phyloP scores from a whole-genome alignment of 2,329 filamentous ascomycete genomes.

The Aspergillus jensenii region DNA sequence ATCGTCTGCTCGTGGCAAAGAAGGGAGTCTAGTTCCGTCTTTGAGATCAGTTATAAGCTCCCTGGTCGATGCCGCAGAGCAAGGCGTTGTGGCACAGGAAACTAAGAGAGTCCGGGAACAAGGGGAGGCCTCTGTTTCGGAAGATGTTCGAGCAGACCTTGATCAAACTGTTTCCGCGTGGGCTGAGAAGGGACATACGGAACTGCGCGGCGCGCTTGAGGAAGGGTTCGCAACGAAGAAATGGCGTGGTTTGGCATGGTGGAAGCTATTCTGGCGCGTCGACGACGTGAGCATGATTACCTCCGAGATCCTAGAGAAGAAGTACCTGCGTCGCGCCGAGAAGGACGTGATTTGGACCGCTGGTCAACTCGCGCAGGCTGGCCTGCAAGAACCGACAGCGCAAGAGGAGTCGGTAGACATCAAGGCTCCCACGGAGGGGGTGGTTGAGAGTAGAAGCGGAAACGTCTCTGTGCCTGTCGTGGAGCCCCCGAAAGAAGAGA shows the following conservation, averaged over 20 bases:
- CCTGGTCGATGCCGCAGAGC: conserved; percentile 52
- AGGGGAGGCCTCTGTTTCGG: conserved; percentile 37
- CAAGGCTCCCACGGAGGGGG: conserved; percentile 38
- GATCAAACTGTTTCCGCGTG: conserved; percentile 64
- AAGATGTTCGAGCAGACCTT: conserved; percentile 52
- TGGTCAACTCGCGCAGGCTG: conserved; percentile 70
- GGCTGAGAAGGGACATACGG: conserved; percentile 77
- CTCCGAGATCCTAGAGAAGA: conserved; percentile 71
- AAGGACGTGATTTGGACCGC: conserved; percentile 79
- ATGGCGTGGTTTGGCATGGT: conserved; percentile 85
- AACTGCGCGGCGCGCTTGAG: conserved; percentile 78
- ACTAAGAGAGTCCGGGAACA: conserved; percentile 29
- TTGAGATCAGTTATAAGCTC: conserved; percentile 68
- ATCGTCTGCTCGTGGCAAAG: conserved; percentile 23
- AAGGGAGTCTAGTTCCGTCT: conserved; percentile 62
- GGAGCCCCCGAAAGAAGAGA: conserved; percentile 3
- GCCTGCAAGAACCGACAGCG: conserved; percentile 49
- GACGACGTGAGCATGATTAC: conserved; percentile 87
- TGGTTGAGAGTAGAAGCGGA: not conserved
- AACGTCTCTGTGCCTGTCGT: not conserved
- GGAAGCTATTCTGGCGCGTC: conserved; percentile 92
- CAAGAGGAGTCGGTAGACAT: not conserved
- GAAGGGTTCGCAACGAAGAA: conserved; percentile 70
- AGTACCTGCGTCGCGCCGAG: conserved; percentile 77
- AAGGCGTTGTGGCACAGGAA: conserved; percentile 30